Base-by-base conservation (phyloP, 2,329 filamentous ascomycete genomes). In the Dactylonectria macrodidyma region DNA sequence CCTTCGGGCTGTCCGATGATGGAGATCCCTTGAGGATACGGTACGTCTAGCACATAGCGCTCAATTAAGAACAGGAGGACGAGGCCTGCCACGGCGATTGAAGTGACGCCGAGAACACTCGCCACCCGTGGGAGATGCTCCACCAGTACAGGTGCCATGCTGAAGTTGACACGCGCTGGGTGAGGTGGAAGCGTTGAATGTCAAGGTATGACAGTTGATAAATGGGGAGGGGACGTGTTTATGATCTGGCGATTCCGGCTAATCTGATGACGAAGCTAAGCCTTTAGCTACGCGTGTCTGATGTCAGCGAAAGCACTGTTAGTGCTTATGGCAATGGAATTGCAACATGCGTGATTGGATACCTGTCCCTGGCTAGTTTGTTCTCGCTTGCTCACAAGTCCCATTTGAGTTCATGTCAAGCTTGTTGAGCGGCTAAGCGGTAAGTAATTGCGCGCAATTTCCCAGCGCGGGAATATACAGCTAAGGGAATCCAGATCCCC, bases 1-100 rank as follows among this genome's bases (percentile, higher is more conserved):
- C 75, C 76, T 26, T 69, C 57, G 0, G 71, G 71, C 36, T 80
- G 78, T 38, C 77, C 68, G 10, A 79, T 62, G 8, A 78, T 69
- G 0, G 75, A 65, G 3, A 81, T 67, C 4, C 64, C 71, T 0
- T 66, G 55, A 16, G 78, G 77, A 41, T 78, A 78, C 6, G 76
- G 72, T 19, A 74, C 46, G n/a, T 41, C 65, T 38, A 60, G 48
- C 34, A 73, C 62, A 10, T 68, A 50, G 9, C 65, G 70, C 55
- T 77, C 73, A 16, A 73, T 61, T 14, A 78, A 19, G 50, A 61
- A 70, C 2, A 78, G 30, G 1, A 60, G 57, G 8, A n/a, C 41
- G 41, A 44, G n/a, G 8, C 41, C 14, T 44, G 41, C 41, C 16
- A 60, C 41, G 33, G 52, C 36, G 4, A 67, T 30, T 3, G 34